These are phyloP conservation scores for Stagonosporopsis rhizophila DNA, from an alignment of 2,329 filamentous ascomycete genomes.

Conservation along the genomic window DNA sequence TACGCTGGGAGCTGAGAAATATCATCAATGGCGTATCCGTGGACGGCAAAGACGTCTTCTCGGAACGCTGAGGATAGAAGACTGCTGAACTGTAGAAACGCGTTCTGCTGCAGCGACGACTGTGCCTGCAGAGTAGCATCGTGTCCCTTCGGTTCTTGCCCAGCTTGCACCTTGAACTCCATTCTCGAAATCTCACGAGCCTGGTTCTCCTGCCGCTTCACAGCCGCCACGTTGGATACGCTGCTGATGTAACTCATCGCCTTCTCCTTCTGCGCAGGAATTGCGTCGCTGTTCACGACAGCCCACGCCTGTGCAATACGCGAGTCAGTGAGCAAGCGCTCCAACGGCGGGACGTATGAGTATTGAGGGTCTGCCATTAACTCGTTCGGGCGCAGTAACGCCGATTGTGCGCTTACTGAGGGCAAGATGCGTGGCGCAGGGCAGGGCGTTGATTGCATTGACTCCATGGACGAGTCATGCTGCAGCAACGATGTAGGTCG, in stretches of 20 bases:
- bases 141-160: neutral
- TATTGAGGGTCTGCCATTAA: neutral
- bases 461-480: slow-evolving; percentile 1
- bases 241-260: neutral
- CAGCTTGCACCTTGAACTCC: neutral
- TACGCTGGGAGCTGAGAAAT: slow-evolving; percentile 1
- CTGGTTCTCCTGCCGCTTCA: neutral
- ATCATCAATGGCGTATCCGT: neutral
- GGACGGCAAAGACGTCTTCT: neutral
- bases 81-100: neutral
- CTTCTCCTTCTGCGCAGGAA: neutral
- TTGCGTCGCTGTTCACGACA: slow-evolving; percentile 2
- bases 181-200: too few species aligned
- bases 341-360: neutral
- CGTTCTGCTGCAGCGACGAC: neutral
- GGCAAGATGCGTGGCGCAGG: neutral
- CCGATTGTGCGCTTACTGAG: neutral
- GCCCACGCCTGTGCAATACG: slow-evolving; percentile 1
- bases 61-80: neutral
- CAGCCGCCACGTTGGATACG: neutral
- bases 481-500: neutral
- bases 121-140: neutral
- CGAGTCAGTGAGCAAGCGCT: neutral
- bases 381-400: slow-evolving; percentile 7
- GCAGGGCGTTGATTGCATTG: neutral